Evolutionary conservation across 495 filamentous ascomycete species (phyloP), one percentile per base, ranked within the genome.

Genomic region (Penicillium ochrochloron): DNA sequence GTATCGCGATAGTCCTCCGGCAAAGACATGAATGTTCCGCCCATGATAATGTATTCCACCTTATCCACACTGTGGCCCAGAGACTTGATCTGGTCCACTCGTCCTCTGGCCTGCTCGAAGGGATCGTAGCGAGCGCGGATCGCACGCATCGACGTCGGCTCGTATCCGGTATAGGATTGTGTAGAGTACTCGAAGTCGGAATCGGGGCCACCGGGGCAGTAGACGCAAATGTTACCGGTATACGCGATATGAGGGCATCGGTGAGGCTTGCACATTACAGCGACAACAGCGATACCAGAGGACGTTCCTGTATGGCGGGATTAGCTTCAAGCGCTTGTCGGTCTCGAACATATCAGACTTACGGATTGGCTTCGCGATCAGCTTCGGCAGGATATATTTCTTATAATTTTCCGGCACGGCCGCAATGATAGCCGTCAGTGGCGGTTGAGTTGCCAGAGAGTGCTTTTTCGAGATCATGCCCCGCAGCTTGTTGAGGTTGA

Each of bases 41-140:
- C 95, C 95, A 99, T 99, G 67, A 99, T 97, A 72, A 99, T 99
- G 74, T 97, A 99, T 80, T 99, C 95, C 3, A 99, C 95, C 73
- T 99, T 99, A 76, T 99, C 95, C 35, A 99, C 95, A 61, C 92
- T 96, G 78, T 99, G 95, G 1, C 95, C 95, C 19, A 99, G 82
- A 5, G 90, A 87, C 73, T 96, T 95, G 74, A 99, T 91, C 80
- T 99, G 95, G 66, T 98, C 96, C 25, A 99, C 95, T 50, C 95
- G 87, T 35, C 95, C 95, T 69, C 95, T 84, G 23, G 95, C 95
- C 83, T 99, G 95, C 77, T 99, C 95, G 73, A 96, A 98, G 11
- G 95, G 96, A 75, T 99, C 96, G 67, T 99, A 99, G 33, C 96
- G 90, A 25, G 95, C 95, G 48, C 96, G 90, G 68, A 99, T 99